These are phyloP conservation scores for Phlebopus sp. DNA, from an alignment of 1,284 basidiomycete species.

Conservation along the genomic window DNA sequence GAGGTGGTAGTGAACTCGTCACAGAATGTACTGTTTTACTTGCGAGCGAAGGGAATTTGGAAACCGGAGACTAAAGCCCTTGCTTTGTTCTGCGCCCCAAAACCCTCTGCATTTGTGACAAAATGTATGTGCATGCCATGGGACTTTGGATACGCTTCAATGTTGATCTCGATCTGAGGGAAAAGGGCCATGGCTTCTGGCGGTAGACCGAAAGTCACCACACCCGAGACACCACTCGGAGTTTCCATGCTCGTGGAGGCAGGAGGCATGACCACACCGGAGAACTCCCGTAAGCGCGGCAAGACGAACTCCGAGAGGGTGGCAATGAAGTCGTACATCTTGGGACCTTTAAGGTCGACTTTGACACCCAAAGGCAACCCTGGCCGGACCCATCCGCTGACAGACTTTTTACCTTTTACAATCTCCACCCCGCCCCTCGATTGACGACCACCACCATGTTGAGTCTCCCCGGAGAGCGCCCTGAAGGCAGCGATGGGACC, in stretches of 20 bases:
- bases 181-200: conserved; percentile 87
- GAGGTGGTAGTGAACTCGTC: background rate
- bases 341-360: conserved; percentile 85
- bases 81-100: conserved; percentile 83
- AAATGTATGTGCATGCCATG: conserved; percentile 93
- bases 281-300: conserved; percentile 89
- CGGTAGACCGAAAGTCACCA: conserved; percentile 86
- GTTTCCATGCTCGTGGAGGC: conserved; percentile 59
- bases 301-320: conserved; percentile 92
- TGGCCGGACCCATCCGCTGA: conserved; percentile 84
- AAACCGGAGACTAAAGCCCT: conserved; percentile 85
- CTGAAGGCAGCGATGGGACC: conserved; percentile 85
- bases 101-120: conserved; percentile 80
- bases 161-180: conserved; percentile 92
- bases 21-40: conserved; percentile 22
- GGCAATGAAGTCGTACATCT: conserved; percentile 93
- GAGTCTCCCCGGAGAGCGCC: conserved; percentile 83
- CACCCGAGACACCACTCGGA: conserved; percentile 79
- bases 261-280: conserved; percentile 74
- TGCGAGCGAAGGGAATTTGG: conserved; percentile 76
- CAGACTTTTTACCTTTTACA: conserved; percentile 73
- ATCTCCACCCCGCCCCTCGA: conserved; percentile 79
- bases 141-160: conserved; percentile 80
- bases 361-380: conserved; percentile 86
- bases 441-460: conserved; percentile 64